phyloP scores from a whole-genome alignment of 2,329 filamentous ascomycete species.

The Phyllosticta citriasiana region DNA sequence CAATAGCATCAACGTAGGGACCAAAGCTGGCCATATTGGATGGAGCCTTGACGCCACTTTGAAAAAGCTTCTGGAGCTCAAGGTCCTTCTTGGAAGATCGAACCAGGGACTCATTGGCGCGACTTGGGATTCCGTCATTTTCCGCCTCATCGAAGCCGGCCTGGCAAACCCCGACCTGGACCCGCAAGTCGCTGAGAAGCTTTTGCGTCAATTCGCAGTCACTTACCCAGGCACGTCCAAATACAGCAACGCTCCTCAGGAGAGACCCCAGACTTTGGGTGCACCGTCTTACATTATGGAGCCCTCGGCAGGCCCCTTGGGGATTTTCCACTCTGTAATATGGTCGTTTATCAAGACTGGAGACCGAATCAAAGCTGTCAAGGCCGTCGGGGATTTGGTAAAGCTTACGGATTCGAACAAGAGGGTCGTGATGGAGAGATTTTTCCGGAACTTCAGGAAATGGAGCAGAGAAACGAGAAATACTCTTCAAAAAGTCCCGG shows the following conservation, averaged over 20 bases:
- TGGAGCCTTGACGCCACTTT: conserved; percentile 20
- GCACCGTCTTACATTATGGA: conserved; percentile 34
- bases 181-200: conserved; percentile 31
- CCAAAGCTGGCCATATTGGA: conserved; percentile 23
- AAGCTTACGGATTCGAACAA: conserved; percentile 35
- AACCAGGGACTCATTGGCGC: conserved; percentile 30
- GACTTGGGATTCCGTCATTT: conserved; percentile 37
- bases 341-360: conserved; percentile 29
- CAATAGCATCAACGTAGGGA: conserved; percentile 31
- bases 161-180: conserved; percentile 35
- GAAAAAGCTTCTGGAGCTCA: conserved; percentile 22
- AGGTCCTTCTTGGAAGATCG: conserved; percentile 27
- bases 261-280: conserved; percentile 8
- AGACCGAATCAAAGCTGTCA: conserved; percentile 28
- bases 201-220: conserved; percentile 26
- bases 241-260: conserved; percentile 25
- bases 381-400: conserved; percentile 29
- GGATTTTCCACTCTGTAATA: conserved; percentile 34
- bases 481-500: background rate
- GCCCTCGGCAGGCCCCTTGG: conserved; percentile 32
- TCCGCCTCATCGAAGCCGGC: conserved; percentile 42
- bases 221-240: conserved; percentile 27
- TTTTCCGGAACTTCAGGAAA: conserved; percentile 28
- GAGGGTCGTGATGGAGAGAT: conserved; percentile 29
- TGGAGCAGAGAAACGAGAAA: background rate